phyloP scores from a whole-genome alignment of 257 asterid genomes.

The Solanum etuberosum region DNA sequence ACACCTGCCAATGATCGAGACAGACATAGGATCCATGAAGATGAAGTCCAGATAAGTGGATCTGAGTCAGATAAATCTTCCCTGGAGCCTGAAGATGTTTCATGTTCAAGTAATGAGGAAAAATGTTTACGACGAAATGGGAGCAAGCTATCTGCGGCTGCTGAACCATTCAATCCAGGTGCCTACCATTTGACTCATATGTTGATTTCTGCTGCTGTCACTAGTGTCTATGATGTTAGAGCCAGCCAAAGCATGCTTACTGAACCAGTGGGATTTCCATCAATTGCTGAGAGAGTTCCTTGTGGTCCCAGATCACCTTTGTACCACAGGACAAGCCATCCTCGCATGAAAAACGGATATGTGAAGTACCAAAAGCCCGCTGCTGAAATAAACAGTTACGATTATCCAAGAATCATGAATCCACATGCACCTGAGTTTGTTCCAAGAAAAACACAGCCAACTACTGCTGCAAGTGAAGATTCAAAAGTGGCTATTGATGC shows the following conservation, averaged over 20 bases:
- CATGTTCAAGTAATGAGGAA: constrained; percentile 34
- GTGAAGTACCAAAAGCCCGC: constrained; percentile 43
- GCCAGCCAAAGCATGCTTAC: constrained; percentile 46
- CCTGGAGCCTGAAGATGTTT: constrained; percentile 35
- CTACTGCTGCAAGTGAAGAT: constrained; percentile 33
- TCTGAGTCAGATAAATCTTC: constrained; percentile 21
- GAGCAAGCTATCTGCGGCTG: constrained; percentile 91
- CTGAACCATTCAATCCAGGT: constrained; percentile 84
- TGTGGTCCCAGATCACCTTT: constrained; percentile 90
- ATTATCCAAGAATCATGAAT: constrained; percentile 56
- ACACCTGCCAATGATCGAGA: constrained; percentile 29
- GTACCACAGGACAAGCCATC: constrained; percentile 56
- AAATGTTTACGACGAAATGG: constrained; percentile 52
- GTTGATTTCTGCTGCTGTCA: constrained; percentile 27
- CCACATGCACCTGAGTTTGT: constrained; percentile 94
- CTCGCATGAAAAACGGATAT: constrained; percentile 47
- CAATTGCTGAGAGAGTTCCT: constrained; percentile 87
- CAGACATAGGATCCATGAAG: constrained; percentile 32
- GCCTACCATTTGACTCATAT: constrained; percentile 40
- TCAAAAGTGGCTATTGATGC: constrained; percentile 20
- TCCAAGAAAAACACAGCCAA: constrained; percentile 61
- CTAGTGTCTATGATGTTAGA: constrained; percentile 55
- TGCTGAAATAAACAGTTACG: constrained; percentile 29
- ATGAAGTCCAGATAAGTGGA: constrained; percentile 31
- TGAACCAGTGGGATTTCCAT: constrained; percentile 62